Evolutionary conservation across 768 basidiomycete species (phyloP).

Genomic region (Hypsizygus marmoreus): DNA sequence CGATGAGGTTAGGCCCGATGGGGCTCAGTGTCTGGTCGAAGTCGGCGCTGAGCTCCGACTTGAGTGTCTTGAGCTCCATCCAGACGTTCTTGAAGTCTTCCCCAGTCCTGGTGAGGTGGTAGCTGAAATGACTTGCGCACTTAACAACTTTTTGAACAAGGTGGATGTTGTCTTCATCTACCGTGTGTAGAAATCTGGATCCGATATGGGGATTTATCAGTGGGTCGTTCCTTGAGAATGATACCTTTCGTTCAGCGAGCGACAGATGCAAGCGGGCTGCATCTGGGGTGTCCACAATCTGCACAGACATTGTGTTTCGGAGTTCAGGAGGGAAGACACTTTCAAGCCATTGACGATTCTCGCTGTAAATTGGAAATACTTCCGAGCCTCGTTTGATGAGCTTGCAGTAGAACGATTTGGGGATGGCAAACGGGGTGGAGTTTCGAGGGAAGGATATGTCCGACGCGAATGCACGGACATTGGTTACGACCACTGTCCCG

Average conservation of each 20-base stretch:
- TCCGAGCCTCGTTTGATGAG: conserved; percentile 16
- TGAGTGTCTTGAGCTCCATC: conserved; percentile 32
- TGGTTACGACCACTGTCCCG: conserved; percentile 20
- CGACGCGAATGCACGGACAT: conserved; percentile 24
- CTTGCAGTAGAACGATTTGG: conserved; percentile 26
- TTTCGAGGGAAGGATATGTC: conserved; percentile 10
- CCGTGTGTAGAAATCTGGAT: conserved; percentile 18
- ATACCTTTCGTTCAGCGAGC: conserved; percentile 17
- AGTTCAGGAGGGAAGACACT: conserved; percentile 19
- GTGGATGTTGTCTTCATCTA: conserved; percentile 11
- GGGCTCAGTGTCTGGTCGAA: conserved; percentile 21
- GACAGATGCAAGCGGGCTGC: conserved; percentile 22
- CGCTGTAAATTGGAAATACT: conserved; percentile 24
- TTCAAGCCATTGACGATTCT: conserved; percentile 27
- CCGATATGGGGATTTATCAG: conserved; percentile 22
- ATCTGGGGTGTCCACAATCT: conserved; percentile 16
- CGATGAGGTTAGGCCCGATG: conserved; percentile 28
- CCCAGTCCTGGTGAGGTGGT: conserved; percentile 28
- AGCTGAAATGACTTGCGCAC: conserved; percentile 25
- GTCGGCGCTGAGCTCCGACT: conserved; percentile 19
- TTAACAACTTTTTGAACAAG: conserved; percentile 21
- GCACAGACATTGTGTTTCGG: conserved; percentile 11
- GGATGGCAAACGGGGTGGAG: conserved; percentile 10
- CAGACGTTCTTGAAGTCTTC: conserved; percentile 24
- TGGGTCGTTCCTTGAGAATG: conserved; percentile 24